Base-by-base conservation (phyloP, 1,284 basidiomycete species). In the Trametes polyzona region DNA sequence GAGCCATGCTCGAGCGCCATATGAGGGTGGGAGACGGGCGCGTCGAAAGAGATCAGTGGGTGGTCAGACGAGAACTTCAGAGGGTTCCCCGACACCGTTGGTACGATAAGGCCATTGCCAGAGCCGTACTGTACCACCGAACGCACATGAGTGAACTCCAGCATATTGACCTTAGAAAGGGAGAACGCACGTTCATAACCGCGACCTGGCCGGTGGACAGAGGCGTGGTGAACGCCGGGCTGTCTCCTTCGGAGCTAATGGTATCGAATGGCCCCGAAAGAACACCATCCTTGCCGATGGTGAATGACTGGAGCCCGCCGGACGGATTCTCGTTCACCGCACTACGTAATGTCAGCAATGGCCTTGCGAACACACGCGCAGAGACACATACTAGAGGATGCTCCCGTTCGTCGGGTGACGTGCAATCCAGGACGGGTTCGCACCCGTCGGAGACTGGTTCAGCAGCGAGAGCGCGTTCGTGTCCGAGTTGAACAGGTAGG, bases 161-260 rank as follows among this genome's bases (percentile, higher is more conserved):
- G 12, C 42, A 17, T 16, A 29, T 14, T n/a, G n/a, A n/a, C n/a
- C n/a, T 30, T 9, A 30, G 26, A 30, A 9, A 46, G 17, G 19
- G n/a, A 21, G 7, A 32, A 10, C 5, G 17, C 69, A 79, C 78
- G 65, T 88, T 86, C 72, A 83, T 74, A 50, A 84, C 76, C 14
- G 80, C 85, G 9, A 89, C 82, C 58, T 82, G 75, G 0, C 83
- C 84, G 7, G 78, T 79, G 10, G 78, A 76, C 36, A 88, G 73
- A 1, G 78, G 76, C 2, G 71, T 73, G 0, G 78, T 75, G 64
- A 82, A 84, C 0, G 81, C 78, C 8, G 86, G 87, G 19, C 66
- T 63, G 51, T 72, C 72, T 7, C 87, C 87, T 9, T 76, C 80
- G 2, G 85, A 82, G 42, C 68, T 63, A 39, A 79, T 69, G 5